These are phyloP conservation scores for Kwoniella botswanensis DNA, from an alignment of 768 basidiomycete species.

Conservation along the genomic window DNA sequence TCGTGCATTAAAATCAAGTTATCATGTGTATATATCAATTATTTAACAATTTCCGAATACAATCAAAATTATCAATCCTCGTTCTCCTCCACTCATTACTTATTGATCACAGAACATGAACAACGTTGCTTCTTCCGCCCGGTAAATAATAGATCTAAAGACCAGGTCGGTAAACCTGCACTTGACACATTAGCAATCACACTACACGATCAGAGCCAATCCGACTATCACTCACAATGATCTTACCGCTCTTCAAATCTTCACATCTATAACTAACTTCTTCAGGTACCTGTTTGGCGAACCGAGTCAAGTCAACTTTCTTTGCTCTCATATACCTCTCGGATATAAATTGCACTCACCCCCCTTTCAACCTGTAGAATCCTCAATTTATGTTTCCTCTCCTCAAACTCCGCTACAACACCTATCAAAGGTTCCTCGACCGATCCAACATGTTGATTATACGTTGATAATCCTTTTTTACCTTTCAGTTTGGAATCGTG, in stretches of 20 bases:
- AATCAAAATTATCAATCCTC: too few relatives aligned
- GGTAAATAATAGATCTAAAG: not conserved
- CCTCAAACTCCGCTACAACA: constrained; percentile 79
- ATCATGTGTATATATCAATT: not conserved
- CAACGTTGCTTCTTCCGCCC: too few relatives aligned
- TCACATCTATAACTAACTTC: constrained; percentile 84
- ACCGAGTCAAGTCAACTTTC: not conserved
- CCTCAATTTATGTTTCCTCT: constrained; percentile 82
- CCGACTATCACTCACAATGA: constrained; percentile 66
- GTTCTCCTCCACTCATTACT: too few relatives aligned
- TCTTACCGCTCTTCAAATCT: constrained; percentile 80
- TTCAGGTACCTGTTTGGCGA: constrained; percentile 61
- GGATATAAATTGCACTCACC: constrained; percentile 59
- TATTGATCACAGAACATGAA: not conserved
- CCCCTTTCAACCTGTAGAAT: constrained; percentile 84
- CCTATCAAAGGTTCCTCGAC: constrained; percentile 69
- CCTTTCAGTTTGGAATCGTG: constrained; percentile 79
- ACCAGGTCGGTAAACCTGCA: constrained; percentile 31
- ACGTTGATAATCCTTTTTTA: constrained; percentile 74
- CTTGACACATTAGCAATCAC: not conserved
- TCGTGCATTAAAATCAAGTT: not conserved
- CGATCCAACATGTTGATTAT: constrained; percentile 67
- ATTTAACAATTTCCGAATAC: not conserved
- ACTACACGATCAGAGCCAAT: not conserved
- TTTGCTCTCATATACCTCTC: not conserved